phyloP scores from a whole-genome alignment of 2,329 filamentous ascomycete species.

The Colletotrichum falcatum region DNA sequence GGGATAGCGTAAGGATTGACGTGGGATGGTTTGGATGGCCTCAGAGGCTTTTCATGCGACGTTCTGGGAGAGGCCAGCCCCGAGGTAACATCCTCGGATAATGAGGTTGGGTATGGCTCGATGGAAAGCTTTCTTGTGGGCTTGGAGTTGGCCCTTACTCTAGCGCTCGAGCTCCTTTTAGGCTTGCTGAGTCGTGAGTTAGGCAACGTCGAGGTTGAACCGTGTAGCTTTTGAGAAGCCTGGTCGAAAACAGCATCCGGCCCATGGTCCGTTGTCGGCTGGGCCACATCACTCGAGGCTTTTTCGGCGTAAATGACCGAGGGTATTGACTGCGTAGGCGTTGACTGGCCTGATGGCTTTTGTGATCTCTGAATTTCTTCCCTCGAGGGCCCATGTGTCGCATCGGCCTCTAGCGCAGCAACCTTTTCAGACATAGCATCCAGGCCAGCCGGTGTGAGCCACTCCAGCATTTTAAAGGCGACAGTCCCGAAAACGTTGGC shows the following conservation, averaged over 20 bases:
- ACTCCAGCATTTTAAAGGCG: slow-evolving; percentile 77
- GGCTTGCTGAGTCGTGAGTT: slow-evolving; percentile 23
- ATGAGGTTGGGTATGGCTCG: slow-evolving; percentile 47
- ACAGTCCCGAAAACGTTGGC: slow-evolving; percentile 74
- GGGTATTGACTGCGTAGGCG: slow-evolving; percentile 24
- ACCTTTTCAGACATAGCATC: slow-evolving; percentile 60
- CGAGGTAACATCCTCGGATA: slow-evolving; percentile 48
- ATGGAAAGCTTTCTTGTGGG: slow-evolving; percentile 47
- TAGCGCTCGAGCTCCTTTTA: slow-evolving; percentile 44
- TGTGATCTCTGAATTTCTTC: slow-evolving; percentile 26
- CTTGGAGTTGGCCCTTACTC: slow-evolving; percentile 47
- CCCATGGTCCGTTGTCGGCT: slow-evolving; percentile 21
- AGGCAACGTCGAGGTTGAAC: slow-evolving; percentile 18
- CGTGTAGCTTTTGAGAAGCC: slow-evolving; percentile 33
- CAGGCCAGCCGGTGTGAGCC: slow-evolving; percentile 72
- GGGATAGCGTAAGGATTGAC: slow-evolving; percentile 48
- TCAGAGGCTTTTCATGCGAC: slow-evolving; percentile 52
- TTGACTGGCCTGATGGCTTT: slow-evolving; percentile 34
- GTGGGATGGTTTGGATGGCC: slow-evolving; percentile 47
- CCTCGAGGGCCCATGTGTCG: slow-evolving; percentile 36
- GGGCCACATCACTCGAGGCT: slow-evolving; percentile 40
- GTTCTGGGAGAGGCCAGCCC: slow-evolving; percentile 48
- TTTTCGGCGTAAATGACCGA: slow-evolving; percentile 39
- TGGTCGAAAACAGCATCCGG: slow-evolving; percentile 15
- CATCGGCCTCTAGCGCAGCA: slow-evolving; percentile 46